A percentile compares a stretch with the other conserved stretches of the same genome.
phyloP scores from a whole-genome alignment of 306 rosid genomes.

The Lathyrus sativus region DNA sequence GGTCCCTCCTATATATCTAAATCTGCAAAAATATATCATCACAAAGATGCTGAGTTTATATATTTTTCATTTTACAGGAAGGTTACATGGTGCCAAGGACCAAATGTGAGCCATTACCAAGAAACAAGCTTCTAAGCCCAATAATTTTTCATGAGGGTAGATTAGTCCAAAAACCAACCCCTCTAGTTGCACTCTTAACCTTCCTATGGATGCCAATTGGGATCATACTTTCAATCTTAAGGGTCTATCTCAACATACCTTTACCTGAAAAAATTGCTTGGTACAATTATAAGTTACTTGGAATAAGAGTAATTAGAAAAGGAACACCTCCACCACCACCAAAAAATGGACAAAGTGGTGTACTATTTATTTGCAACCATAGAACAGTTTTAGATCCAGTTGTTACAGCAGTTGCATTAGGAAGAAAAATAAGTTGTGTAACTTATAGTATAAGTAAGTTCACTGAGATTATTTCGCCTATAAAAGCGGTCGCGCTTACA shows the following conservation, averaged over 20 bases:
- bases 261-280: conserved; percentile 70
- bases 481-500: conserved; percentile 74
- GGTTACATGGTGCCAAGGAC: conserved; percentile 72
- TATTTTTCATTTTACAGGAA: conserved; percentile 54
- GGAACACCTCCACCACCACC: conserved; percentile 92
- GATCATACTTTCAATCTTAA: conserved; percentile 58
- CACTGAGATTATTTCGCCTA: conserved; percentile 72
- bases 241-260: conserved; percentile 75
- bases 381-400: conserved; percentile 85
- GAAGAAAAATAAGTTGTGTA: conserved; percentile 85
- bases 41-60: too few species aligned
- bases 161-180: conserved; percentile 81
- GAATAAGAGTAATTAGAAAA: conserved; percentile 61
- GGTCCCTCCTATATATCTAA: conserved; percentile 32
- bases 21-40: too few species aligned
- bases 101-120: conserved; percentile 61
- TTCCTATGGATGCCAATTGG: conserved; percentile 89
- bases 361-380: conserved; percentile 82
- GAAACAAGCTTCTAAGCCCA: conserved; percentile 81
- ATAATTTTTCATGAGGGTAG: conserved; percentile 90
- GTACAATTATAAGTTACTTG: conserved; percentile 68
- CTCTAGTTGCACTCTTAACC: conserved; percentile 62
- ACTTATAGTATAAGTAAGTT: conserved; percentile 93
- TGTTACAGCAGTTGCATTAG: conserved; percentile 66
- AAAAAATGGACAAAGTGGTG: conserved; percentile 71